Base-by-base conservation (phyloP, 2,329 filamentous ascomycete species). In the Sclerotinia glacialis region DNA sequence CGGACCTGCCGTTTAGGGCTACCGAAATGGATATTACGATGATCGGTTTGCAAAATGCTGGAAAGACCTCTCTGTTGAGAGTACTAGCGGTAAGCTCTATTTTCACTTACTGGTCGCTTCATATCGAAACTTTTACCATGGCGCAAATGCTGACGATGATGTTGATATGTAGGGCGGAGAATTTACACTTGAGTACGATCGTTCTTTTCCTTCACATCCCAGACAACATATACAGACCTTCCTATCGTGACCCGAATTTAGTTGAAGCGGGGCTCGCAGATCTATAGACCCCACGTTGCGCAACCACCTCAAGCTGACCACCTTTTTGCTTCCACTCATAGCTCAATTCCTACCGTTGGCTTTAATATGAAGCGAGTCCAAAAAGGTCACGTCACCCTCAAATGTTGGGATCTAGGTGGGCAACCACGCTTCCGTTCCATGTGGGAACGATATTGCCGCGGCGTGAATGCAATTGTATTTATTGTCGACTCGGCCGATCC, bases 11-110 rank as follows among this genome's bases (percentile, higher is more conserved):
- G 34, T 61, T 58, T 74, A 97, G 94, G 95, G 93, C 94, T 73
- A 96, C 93, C 72, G 95, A 99, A 83, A 97, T 99, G 93, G 95
- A 99, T 81, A 94, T 99, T 78, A 98, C 95, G 73, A 96, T 99
- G 90, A 94, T 99, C 78, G 95, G 95, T 31, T 82, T 99, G 77
- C 95, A 99, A 78, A 98, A 98, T 81, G 95, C 95, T 68, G 95
- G 95, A 76, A 99, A 99, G 82, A 98, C 95, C 49, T 98, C 94
- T 69, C 80, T 99, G 76, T 83, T 99, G 78, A 87, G 93, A 74
- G 94, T 98, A 75, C 85, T 99, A 74, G 93, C 94, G 83, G 95
- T 99, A 88, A 86, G 94, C 80, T 68, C 40, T 50, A 59, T n/a
- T 40, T 64, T 66, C 54, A 46, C 50, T 70, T 67, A 66, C 68